Base-by-base conservation (phyloP, 371 early-diverging fungal genomes). In the Mycotypha africana region DNA sequence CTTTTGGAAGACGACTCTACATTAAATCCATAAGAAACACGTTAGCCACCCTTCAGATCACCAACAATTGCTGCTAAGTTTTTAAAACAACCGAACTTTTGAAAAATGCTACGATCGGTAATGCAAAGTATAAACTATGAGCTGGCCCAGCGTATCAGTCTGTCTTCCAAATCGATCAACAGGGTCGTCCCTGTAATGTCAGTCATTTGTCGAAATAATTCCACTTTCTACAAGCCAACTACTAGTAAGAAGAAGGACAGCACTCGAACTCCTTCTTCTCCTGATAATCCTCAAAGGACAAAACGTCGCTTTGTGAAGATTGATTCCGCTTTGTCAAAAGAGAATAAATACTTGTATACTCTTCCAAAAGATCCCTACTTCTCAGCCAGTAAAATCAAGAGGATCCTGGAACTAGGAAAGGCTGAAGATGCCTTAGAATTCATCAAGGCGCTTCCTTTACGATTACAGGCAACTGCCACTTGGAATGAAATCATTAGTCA, bases 401-500 rank as follows among this genome's bases (percentile, higher is more conserved):
- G 34, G 12, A 52, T 63, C 9, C n/a, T 63, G 20, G 34, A 49
- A 10, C 37, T 46, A 3, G 47, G 47, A 1, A 42, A 43, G 7
- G 25, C 59, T 1, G 44, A 51, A 4, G 59, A 58, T 22, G 59
- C 53, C 11, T 22, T 24, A 16, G 56, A 63, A 2, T 63, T 50
- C 26, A 37, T 62, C 1, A 40, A 41, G 20, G 41, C 48, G 5
- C 35, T 63, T 16, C 64, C 64, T 22, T 10, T 41, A 2, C 24
- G 33, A 26, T 49, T 63, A 36, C 64, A 63, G 35, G 46, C 64
- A 15, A 41, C 38, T 3, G 50, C 49, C 0, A 35, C 52, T 14
- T 63, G 64, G 64, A 63, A 63, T 33, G 52, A 59, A 32, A 25
- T 63, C 5, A 40, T 63, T 11, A 45, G 52, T 1, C 15, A 51